Base-by-base conservation (phyloP, 768 basidiomycete species). In the Xanthoconium stramineum region DNA sequence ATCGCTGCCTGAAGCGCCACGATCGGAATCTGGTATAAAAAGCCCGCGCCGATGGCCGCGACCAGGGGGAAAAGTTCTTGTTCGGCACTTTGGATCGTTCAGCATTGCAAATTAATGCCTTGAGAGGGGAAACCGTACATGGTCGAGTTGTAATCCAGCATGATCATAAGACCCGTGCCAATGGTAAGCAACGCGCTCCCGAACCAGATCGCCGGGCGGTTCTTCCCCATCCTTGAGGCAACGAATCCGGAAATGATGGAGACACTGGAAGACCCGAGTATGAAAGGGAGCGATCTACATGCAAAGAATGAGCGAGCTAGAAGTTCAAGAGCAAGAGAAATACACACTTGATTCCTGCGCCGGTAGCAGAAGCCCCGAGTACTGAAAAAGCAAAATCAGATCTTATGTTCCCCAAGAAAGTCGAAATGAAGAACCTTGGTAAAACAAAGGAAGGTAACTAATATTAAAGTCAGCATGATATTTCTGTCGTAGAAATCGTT, bases 1-100 rank as follows among this genome's bases (percentile, higher is more conserved):
- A 94, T 94, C 0, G 90, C 85, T 14, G 89, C 88, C 69, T 94
- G 91, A n/a, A 93, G 70, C 11, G 78, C 86, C 55, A 91, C 86
- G 14, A 91, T 72, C 1, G 88, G 89, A 2, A 72, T 67, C 75
- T 84, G 81, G 77, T 88, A 86, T 40, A 91, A 69, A 60, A 77
- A 79, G 0, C 88, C 89, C 13, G 82, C 65, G 0, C 89, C 88
- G 14, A 85, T 39, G 7, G 86, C 80, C 12, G 86, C 77, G 32
- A 91, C 68, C 17, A 91, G 69, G 4, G 86, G 84, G 61, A 78
- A 88, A 4, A 91, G 47, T 10, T 80, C 81, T 68, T 88, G 82
- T 63, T 79, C 73, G 2, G 82, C 85, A 28, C 86, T 86, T 55
- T 14, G 38, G 13, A 59, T 51, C 8, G 11, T 36, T 61, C 13